Evolutionary conservation across 805 yeast genomes (phyloP).

Genomic region (Grigorovia yakushimaensis): DNA sequence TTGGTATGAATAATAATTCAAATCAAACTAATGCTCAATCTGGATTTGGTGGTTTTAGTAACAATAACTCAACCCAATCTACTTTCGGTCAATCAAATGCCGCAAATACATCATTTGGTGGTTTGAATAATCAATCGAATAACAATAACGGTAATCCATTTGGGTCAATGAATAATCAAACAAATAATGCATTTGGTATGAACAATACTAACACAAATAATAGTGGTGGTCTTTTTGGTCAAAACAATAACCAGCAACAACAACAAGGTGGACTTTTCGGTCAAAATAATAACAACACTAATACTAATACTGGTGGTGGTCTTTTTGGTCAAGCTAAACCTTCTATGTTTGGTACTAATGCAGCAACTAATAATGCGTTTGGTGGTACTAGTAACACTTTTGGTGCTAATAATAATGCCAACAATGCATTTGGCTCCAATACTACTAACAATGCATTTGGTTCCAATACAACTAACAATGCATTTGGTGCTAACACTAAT

Average conservation of each 20-base stretch:
- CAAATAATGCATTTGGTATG: slow-evolving; percentile 16
- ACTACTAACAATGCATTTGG: slow-evolving; percentile 6
- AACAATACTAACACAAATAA: slow-evolving; percentile 11
- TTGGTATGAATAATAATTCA: slow-evolving; percentile 2
- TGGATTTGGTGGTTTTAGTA: slow-evolving; percentile 27
- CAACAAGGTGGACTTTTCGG: slow-evolving; percentile 31
- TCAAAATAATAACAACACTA: slow-evolving; percentile 11
- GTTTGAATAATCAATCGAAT: slow-evolving; percentile 16
- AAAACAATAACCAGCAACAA: slow-evolving; percentile 11
- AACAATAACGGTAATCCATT: slow-evolving; percentile 15
- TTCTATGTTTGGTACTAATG: slow-evolving; percentile 11
- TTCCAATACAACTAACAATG: slow-evolving; percentile 16
- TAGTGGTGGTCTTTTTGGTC: slow-evolving; percentile 23
- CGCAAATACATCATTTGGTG: slow-evolving; percentile 13
- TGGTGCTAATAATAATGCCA: slow-evolving; percentile 15
- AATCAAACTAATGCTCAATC: slow-evolving; percentile 19
- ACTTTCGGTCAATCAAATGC: slow-evolving; percentile 6
- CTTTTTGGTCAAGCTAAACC: slow-evolving; percentile 19
- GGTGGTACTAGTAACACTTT: neutral
- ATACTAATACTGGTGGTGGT: slow-evolving; percentile 11
- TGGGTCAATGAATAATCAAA: slow-evolving; percentile 27
- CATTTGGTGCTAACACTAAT: slow-evolving; percentile 26
- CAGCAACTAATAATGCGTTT: neutral
- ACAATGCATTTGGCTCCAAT: slow-evolving; percentile 5
- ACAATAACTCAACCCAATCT: slow-evolving; percentile 6